Evolutionary conservation across 1,139 yeast genomes (phyloP).

Genomic region (Sugiyamaella paludigena): DNA sequence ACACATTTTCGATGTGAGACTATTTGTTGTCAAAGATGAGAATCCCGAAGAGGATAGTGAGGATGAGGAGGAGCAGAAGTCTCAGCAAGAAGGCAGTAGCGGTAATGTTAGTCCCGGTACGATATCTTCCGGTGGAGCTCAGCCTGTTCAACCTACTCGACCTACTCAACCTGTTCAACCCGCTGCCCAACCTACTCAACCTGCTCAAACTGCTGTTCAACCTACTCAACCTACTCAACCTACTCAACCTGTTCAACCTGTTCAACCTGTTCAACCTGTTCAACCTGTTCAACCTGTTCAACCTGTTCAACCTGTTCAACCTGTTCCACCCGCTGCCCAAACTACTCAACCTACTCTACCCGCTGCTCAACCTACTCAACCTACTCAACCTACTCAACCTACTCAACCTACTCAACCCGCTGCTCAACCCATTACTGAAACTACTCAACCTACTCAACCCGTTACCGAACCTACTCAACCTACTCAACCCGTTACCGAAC

Average conservation of each 20-base stretch:
- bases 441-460: neutral
- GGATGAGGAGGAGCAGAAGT: constrained; percentile 18
- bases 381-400: neutral
- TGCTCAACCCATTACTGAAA: neutral
- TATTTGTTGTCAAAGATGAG: constrained; percentile 80
- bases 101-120: neutral
- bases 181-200: neutral
- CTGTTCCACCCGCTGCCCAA: neutral
- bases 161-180: neutral
- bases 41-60: constrained; percentile 36
- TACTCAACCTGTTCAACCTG: neutral
- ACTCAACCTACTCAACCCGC: neutral
- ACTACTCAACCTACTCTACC: neutral
- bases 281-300: no score
- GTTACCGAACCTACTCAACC: neutral
- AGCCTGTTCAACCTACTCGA: no score
- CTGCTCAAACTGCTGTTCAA: neutral
- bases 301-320: no score
- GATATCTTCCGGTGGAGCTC: neutral
- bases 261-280: neutral
- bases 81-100: neutral
- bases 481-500: neutral
- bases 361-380: neutral
- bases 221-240: constrained; percentile 4
- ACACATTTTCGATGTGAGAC: constrained; percentile 70